Evolutionary conservation across 2,329 filamentous ascomycete genomes (phyloP).

Genomic region (Nothophaeocryptopus gaeumannii): DNA sequence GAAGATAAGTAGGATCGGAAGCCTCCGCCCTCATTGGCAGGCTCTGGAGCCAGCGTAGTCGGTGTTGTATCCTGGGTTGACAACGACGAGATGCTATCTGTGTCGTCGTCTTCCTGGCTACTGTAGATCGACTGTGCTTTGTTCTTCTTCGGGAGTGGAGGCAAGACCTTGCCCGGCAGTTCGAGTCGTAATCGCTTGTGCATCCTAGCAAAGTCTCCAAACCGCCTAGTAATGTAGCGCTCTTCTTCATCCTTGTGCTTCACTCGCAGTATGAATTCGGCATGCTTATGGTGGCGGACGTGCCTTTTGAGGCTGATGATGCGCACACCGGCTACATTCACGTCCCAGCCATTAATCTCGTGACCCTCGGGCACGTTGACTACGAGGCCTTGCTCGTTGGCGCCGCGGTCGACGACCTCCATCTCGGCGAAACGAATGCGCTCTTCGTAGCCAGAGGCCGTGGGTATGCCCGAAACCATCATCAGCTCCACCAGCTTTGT

Average conservation of each 20-base stretch:
- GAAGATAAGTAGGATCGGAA: conserved; percentile 45
- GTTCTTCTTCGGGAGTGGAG: conserved; percentile 86
- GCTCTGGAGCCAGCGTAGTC: conserved; percentile 13
- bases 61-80: conserved; percentile 61
- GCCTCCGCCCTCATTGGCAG: conserved; percentile 33
- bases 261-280: conserved; percentile 86
- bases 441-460: conserved; percentile 95
- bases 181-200: conserved; percentile 78
- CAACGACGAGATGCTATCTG: conserved; percentile 76
- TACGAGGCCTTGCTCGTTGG: conserved; percentile 85
- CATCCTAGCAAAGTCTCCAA: conserved; percentile 80
- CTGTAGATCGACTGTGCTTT: conserved; percentile 68
- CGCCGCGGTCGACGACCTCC: conserved; percentile 90
- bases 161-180: conserved; percentile 84
- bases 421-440: conserved; percentile 94
- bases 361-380: conserved; percentile 87
- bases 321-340: conserved; percentile 88
- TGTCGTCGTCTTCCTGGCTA: conserved; percentile 60
- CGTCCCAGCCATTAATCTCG: conserved; percentile 92
- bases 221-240: conserved; percentile 77
- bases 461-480: conserved; percentile 98
- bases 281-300: conserved; percentile 85
- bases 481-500: conserved; percentile 96
- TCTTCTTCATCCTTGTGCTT: conserved; percentile 74
- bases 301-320: conserved; percentile 79